These are phyloP conservation scores for Lycium barbarum DNA, from an alignment of 257 asterid genomes.

Conservation along the genomic window DNA sequence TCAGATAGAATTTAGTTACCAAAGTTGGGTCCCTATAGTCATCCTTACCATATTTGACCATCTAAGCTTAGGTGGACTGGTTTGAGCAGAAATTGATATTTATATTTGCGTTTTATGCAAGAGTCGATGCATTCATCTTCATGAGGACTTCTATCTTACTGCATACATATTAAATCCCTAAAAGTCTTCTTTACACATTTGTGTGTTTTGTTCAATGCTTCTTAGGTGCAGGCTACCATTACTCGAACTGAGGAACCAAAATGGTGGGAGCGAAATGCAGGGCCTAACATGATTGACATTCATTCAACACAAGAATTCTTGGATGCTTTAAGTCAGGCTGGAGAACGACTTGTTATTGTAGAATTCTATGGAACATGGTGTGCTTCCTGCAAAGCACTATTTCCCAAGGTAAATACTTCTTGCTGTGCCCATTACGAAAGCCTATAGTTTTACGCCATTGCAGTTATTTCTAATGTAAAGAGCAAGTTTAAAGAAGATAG, in stretches of 20 bases:
- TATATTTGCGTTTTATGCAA: neutral
- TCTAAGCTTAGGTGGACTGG: neutral
- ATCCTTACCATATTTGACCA: slow-evolving; percentile 11
- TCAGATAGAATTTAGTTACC: neutral
- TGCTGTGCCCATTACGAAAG: neutral
- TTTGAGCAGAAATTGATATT: neutral
- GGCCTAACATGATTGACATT: slow-evolving; percentile 89
- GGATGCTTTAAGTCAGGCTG: slow-evolving; percentile 77
- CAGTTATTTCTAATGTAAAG: neutral
- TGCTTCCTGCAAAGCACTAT: slow-evolving; percentile 90
- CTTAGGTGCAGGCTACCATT: neutral
- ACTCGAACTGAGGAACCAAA: slow-evolving; percentile 37
- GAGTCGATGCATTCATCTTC: neutral
- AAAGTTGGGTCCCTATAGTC: neutral
- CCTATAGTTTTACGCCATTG: neutral
- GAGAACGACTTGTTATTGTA: slow-evolving; percentile 82
- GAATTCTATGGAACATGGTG: slow-evolving; percentile 96
- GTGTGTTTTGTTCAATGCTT: slow-evolving; percentile 20
- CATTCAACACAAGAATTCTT: slow-evolving; percentile 84
- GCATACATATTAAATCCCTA: neutral
- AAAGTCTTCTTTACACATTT: neutral
- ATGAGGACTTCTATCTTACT: neutral
- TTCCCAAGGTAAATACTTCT: slow-evolving; percentile 66
- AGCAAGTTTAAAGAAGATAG: neutral
- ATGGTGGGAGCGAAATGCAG: slow-evolving; percentile 93